A percentile compares a stretch with the other conserved stretches of the same genome.
phyloP scores from a whole-genome alignment of 2,329 filamentous ascomycete genomes.

The Neonectria ditissima region DNA sequence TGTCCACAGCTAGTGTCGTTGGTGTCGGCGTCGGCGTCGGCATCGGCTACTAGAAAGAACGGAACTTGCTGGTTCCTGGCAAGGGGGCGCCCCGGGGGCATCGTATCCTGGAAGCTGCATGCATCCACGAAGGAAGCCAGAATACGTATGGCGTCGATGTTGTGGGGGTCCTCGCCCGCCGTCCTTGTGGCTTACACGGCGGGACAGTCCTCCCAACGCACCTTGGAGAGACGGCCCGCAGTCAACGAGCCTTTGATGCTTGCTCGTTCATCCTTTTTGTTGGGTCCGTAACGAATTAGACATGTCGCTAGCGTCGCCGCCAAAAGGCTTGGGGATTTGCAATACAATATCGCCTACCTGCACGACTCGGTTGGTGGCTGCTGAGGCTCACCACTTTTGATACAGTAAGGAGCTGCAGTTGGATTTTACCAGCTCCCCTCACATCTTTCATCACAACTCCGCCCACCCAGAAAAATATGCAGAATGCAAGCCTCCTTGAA shows the following conservation, averaged over 20 bases:
- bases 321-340: slow-evolving; percentile 22
- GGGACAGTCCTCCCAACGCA: neutral
- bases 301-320: slow-evolving; percentile 13
- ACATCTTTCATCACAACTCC: neutral
- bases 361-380: neutral
- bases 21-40: neutral
- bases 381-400: slow-evolving; percentile 10
- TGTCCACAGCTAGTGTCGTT: no score
- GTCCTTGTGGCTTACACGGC: neutral
- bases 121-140: neutral
- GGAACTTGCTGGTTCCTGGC: slow-evolving; percentile 14
- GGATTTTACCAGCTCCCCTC: no score
- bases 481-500: slow-evolving; percentile 12
- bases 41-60: neutral
- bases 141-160: neutral
- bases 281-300: slow-evolving; percentile 7
- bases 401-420: slow-evolving; percentile 5
- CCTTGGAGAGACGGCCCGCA: slow-evolving; percentile 26
- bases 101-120: slow-evolving; percentile 9
- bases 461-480: neutral
- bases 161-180: neutral
- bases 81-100: neutral
- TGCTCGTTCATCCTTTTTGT: slow-evolving; percentile 17
- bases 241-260: slow-evolving; percentile 34
- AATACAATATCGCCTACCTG: slow-evolving; percentile 11